These are phyloP conservation scores for Naganishia albida DNA, from an alignment of 1,284 basidiomycete genomes.

Conservation along the genomic window DNA sequence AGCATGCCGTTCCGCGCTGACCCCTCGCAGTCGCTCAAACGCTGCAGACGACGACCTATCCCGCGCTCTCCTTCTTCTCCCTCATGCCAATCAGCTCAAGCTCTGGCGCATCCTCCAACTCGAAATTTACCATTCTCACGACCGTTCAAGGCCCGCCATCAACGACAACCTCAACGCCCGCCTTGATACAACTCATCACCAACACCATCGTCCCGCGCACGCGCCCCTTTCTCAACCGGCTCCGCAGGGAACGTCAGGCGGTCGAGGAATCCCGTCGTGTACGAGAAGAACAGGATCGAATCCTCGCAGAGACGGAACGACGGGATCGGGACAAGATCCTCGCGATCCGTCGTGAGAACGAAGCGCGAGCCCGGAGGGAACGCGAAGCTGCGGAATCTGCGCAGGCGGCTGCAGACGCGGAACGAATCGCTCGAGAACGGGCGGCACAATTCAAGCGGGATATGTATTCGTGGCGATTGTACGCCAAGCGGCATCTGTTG, in stretches of 20 bases:
- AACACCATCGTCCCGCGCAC: constrained; percentile 76
- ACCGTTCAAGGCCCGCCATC: constrained; percentile 72
- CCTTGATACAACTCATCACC: constrained; percentile 67
- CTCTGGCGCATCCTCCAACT: constrained; percentile 56
- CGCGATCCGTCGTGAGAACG: constrained; percentile 35
- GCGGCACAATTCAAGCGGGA: constrained; percentile 36
- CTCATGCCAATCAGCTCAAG: constrained; percentile 65
- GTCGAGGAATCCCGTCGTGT: constrained; percentile 68
- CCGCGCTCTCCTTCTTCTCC: constrained; percentile 86
- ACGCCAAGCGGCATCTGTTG: constrained; percentile 47
- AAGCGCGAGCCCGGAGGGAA: constrained; percentile 29
- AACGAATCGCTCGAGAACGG: constrained; percentile 33
- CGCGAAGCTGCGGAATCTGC: constrained; percentile 36
- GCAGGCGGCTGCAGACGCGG: constrained; percentile 31
- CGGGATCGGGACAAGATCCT: constrained; percentile 64
- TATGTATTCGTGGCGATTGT: constrained; percentile 44
- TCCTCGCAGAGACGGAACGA: constrained; percentile 66
- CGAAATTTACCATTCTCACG: constrained; percentile 73
- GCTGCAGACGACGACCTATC: constrained; percentile 83
- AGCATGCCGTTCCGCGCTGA: constrained; percentile 14
- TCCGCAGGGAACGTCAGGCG: constrained; percentile 57
- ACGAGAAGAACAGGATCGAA: constrained; percentile 78
- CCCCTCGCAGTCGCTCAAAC: constrained; percentile 69
- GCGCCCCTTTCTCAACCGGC: constrained; percentile 67
- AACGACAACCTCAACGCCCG: constrained; percentile 65